These are phyloP conservation scores for Nemophila menziesii DNA, from an alignment of 257 asterid genomes.

Conservation along the genomic window DNA sequence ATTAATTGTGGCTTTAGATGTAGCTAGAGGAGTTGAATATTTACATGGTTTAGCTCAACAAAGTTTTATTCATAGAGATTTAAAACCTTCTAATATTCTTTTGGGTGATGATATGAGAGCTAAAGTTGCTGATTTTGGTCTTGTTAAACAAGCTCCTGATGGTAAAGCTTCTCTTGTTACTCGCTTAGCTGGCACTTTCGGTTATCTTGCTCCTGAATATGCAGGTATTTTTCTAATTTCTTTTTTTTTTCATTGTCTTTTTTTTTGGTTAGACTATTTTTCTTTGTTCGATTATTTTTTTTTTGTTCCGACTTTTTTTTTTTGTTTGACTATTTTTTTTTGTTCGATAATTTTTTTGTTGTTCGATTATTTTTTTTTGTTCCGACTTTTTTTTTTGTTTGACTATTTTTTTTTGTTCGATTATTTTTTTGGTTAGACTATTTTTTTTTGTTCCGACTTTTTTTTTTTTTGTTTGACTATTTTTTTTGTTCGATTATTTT, in stretches of 20 bases:
- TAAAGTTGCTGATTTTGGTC: conserved; percentile 87
- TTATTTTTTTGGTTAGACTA: too few species aligned
- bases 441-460: too few species aligned
- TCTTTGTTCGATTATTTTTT: too few species aligned
- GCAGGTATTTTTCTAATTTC: conserved; percentile 25
- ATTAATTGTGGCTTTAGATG: conserved; percentile 64
- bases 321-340: too few species aligned
- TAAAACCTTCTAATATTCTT: conserved; percentile 79
- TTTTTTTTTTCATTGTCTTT: not conserved
- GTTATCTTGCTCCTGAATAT: conserved; percentile 84
- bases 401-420: too few species aligned
- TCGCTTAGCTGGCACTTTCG: conserved; percentile 76
- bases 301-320: too few species aligned
- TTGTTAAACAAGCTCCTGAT: conserved; percentile 80
- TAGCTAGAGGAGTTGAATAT: conserved; percentile 81
- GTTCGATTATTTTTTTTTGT: too few species aligned
- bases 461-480: too few species aligned
- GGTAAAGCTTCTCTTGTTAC: conserved; percentile 75
- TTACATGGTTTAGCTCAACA: conserved; percentile 83
- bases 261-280: too few species aligned
- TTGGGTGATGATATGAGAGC: conserved; percentile 89
- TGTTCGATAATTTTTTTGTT: too few species aligned
- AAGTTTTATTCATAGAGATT: conserved; percentile 82
- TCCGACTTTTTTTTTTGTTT: too few species aligned
- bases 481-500: too few species aligned